Base-by-base conservation (phyloP, 805 yeast species). In the Saccharomycopsis fodiens region DNA sequence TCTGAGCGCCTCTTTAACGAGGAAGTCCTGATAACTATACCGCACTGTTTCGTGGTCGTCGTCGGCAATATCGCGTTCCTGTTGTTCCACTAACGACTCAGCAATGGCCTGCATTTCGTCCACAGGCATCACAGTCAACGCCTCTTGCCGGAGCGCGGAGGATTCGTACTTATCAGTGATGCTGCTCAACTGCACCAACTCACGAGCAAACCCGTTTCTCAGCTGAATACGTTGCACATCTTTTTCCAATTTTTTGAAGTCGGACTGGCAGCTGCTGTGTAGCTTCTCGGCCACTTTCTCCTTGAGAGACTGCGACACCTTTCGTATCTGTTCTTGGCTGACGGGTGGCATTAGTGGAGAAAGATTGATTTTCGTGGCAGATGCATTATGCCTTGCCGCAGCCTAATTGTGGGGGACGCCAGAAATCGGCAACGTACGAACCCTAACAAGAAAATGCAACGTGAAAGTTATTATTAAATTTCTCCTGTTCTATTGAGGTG, bases 91-190 rank as follows among this genome's bases (percentile, higher is more conserved):
- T 25, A 25, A 10, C 13, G 57, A 52, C 43, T 83, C 94, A 0
- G 85, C 87, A 19, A 76, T 78, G 0, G 64, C 61, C 53, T 76
- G 80, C 1, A 88, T 70, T 19, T 58, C 54, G 2, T 70, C 82
- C 23, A 85, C 59, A 44, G 86, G 83, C 27, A 89, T 65, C 0
- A 72, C 61, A 22, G 76, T 86, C 23, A 88, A 61, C 0, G 85
- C 94, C 2, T 55, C 55, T 35, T 81, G 82, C 38, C 75, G 70
- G 52, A 67, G 61, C 1, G 52, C 63, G 0, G 65, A 54, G 44
- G 73, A 63, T 30, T 72, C 76, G 52, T 74, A 78, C 15, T 57
- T 56, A 19, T 42, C 39, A n/a, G 43, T 41, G 12, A 38, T 23
- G 5, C 29, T 13, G 15, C 39, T 21, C 6, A 47, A 19, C 20